Base-by-base conservation (phyloP, 139 green algal species). In the Chlorella sp. region DNA sequence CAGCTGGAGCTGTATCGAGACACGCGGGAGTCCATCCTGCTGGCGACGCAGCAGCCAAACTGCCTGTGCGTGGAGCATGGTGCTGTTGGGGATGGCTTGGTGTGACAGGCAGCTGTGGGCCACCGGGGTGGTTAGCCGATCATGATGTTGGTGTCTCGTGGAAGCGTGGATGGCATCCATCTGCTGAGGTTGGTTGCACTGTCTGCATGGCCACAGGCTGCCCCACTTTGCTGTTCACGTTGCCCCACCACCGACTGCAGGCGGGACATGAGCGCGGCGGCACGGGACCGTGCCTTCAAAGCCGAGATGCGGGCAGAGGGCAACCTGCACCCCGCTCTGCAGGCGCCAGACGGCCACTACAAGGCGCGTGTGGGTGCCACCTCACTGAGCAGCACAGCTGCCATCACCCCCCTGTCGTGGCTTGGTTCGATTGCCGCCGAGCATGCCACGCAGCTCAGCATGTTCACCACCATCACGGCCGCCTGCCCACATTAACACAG, bases 241-340 rank as follows among this genome's bases (percentile, higher is more conserved):
- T n/a, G n/a, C n/a, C n/a, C n/a, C n/a, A n/a, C n/a, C n/a, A n/a
- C n/a, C n/a, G n/a, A n/a, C n/a, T 48, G 51, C 51, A 60, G 51
- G 51, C 51, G 51, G 6, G 68, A 85, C 41, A 90, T 93, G 89
- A 87, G 69, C 22, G 70, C 69, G 14, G 85, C 81, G 30, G 88
- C 92, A 1, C 73, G 89, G 22, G 92, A 95, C 67, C 76, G 88
- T 6, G 89, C 88, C 20, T 76, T 95, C 58, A 82, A 81, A 72
- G 73, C 72, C n/a, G 89, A 93, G 78, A 93, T 95, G 90, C 80
- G 80, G 40, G 91, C 91, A n/a, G 90, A 92, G 34, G 41, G 76
- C 36, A 93, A 91, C 69, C 85, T 97, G 88, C 94, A 97, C 87
- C 90, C 92, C 0, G 93, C 91, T 1, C 91, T 96, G 43, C 83